Conservation (phyloP, 2,329 filamentous ascomycete species). For the Pyricularia sp. region DNA sequence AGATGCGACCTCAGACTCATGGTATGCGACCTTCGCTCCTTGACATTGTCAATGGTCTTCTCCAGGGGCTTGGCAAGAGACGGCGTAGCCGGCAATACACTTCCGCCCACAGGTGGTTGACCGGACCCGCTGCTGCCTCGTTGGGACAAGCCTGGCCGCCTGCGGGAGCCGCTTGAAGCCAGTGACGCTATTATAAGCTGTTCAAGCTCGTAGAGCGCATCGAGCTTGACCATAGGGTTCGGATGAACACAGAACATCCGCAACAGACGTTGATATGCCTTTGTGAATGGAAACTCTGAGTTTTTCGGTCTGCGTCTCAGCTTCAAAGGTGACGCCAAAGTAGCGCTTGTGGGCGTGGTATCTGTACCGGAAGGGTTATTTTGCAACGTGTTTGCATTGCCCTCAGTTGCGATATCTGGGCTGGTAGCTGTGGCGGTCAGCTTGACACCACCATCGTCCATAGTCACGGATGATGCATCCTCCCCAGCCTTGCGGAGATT, state of each 20-base stretch:
- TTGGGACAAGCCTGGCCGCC: conserved; percentile 17
- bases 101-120: conserved; percentile 18
- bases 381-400: not conserved
- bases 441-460: conserved; percentile 12
- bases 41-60: conserved; percentile 60
- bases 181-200: conserved; percentile 71
- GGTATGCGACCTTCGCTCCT: conserved; percentile 55
- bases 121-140: conserved; percentile 6
- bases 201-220: conserved; percentile 73
- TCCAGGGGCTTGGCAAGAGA: conserved; percentile 40
- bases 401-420: not conserved
- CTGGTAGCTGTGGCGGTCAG: conserved; percentile 2
- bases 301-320: conserved; percentile 23
- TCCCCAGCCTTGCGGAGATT: conserved; percentile 46
- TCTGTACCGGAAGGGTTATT: not conserved
- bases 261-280: conserved; percentile 70
- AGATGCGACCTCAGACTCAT: conserved; percentile 26
- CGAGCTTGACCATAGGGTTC: conserved; percentile 79
- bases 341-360: conserved; percentile 12
- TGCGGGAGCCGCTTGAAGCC: conserved; percentile 39
- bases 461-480: conserved; percentile 16
- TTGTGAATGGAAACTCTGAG: conserved; percentile 66
- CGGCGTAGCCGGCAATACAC: conserved; percentile 4
- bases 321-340: conserved; percentile 1
- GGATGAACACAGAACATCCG: conserved; percentile 83